A percentile compares a stretch with the other conserved stretches of the same genome.
phyloP scores from a whole-genome alignment of 129 eudicot genomes.

The Pseudognaphalium luteoalbum region DNA sequence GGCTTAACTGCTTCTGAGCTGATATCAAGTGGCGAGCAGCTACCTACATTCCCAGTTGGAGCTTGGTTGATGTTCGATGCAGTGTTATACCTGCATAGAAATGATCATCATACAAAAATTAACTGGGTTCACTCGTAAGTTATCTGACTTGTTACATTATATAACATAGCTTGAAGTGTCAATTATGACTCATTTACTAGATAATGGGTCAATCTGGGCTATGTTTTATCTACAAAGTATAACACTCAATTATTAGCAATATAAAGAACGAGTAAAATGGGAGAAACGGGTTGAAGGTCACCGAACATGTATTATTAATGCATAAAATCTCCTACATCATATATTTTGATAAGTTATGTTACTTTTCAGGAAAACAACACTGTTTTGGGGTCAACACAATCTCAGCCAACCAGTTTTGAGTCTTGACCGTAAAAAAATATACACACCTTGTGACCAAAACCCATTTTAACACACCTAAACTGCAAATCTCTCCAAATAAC shows the following conservation, averaged over 20 bases:
- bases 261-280: neutral
- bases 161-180: neutral
- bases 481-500: conserved; percentile 14
- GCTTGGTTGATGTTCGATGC: conserved; percentile 44
- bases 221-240: neutral
- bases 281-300: neutral
- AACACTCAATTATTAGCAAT: neutral
- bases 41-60: conserved; percentile 63
- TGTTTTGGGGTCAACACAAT: neutral
- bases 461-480: neutral
- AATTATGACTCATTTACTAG: neutral
- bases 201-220: neutral
- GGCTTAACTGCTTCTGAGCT: conserved; percentile 65
- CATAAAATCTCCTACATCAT: neutral
- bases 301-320: neutral
- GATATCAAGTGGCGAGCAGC: conserved; percentile 59
- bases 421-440: neutral
- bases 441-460: neutral
- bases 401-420: neutral
- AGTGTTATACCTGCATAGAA: conserved; percentile 55
- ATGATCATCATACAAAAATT: conserved; percentile 2
- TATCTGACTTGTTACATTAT: neutral
- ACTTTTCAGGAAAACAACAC: neutral
- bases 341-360: neutral
- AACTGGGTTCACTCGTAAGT: too few species aligned